phyloP scores from a whole-genome alignment of 805 yeast genomes.

The Candida mattraensis region DNA sequence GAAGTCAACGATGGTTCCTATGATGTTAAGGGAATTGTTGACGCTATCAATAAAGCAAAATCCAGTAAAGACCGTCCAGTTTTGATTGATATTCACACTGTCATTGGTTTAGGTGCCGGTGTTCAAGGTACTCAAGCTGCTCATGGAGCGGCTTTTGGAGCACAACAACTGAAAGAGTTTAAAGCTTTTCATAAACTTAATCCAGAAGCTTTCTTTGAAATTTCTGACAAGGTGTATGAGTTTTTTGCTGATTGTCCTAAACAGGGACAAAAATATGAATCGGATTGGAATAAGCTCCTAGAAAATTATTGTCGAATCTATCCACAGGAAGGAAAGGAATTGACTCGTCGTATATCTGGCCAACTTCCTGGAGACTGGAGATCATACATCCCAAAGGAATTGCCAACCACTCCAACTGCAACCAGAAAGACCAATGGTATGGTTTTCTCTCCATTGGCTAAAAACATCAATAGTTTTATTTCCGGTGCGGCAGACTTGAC shows the following conservation, averaged over 20 bases:
- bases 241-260: constrained; percentile 56
- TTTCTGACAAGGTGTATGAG: constrained; percentile 80
- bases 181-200: constrained; percentile 81
- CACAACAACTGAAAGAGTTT: constrained; percentile 85
- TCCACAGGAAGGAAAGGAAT: constrained; percentile 76
- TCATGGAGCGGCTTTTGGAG: constrained; percentile 94
- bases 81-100: constrained; percentile 81
- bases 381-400: constrained; percentile 71
- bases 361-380: constrained; percentile 86
- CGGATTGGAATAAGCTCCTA: constrained; percentile 68
- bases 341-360: constrained; percentile 70
- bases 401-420: constrained; percentile 82
- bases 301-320: constrained; percentile 59
- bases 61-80: constrained; percentile 76
- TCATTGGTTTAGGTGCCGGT: constrained; percentile 90
- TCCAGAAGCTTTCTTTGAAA: constrained; percentile 74
- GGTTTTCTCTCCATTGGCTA: constrained; percentile 69
- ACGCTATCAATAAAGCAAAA: constrained; percentile 80
- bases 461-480: constrained; percentile 53
- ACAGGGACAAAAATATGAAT: constrained; percentile 64
- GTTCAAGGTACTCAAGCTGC: constrained; percentile 84
- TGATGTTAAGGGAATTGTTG: constrained; percentile 64
- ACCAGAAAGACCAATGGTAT: constrained; percentile 90
- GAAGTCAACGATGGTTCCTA: constrained; percentile 76
- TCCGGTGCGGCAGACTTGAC: constrained; percentile 99